These are phyloP conservation scores for Cadophora malorum DNA, from an alignment of 2,329 filamentous ascomycete species.

Conservation along the genomic window DNA sequence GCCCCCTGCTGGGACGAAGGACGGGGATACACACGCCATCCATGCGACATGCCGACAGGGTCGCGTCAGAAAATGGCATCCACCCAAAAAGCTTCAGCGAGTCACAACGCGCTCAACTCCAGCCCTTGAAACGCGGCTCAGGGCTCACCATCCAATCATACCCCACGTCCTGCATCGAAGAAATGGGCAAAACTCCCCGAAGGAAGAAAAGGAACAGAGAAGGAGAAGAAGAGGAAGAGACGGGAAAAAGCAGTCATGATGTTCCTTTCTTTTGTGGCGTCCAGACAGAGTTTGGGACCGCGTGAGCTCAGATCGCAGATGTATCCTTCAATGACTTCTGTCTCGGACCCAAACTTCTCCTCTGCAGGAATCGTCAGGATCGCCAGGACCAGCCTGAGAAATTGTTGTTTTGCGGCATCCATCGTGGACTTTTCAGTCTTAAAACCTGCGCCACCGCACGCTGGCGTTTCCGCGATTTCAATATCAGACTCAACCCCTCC, in stretches of 20 bases:
- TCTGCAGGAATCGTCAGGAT: constrained; percentile 19
- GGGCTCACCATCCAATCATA: constrained; percentile 34
- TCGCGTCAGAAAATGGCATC: constrained; percentile 36
- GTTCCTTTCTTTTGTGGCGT: constrained; percentile 5
- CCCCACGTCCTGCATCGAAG: constrained; percentile 10
- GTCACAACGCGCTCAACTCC: constrained; percentile 23
- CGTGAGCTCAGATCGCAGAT: constrained; percentile 27
- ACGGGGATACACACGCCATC: constrained; percentile 11
- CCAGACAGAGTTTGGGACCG: constrained; percentile 22
- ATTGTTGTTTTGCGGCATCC: constrained; percentile 16
- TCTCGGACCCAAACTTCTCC: constrained; percentile 17
- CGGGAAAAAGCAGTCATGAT: constrained; percentile 28
- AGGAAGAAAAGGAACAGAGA: not conserved
- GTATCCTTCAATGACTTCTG: not conserved
- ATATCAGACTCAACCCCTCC: constrained; percentile 11
- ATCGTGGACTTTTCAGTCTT: not conserved
- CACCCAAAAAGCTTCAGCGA: constrained; percentile 28
- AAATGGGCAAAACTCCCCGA: not conserved
- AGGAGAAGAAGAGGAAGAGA: constrained; percentile 6
- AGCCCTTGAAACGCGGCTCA: constrained; percentile 34
- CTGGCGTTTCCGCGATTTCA: not conserved
- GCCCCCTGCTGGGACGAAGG: constrained; percentile 11
- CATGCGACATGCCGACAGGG: constrained; percentile 35
- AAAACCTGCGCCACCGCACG: constrained; percentile 18
- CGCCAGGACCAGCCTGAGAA: constrained; percentile 22